Evolutionary conservation across 129 eudicot species (phyloP), one percentile per base, ranked within the genome.

Genomic region (Cynara cardunculus): DNA sequence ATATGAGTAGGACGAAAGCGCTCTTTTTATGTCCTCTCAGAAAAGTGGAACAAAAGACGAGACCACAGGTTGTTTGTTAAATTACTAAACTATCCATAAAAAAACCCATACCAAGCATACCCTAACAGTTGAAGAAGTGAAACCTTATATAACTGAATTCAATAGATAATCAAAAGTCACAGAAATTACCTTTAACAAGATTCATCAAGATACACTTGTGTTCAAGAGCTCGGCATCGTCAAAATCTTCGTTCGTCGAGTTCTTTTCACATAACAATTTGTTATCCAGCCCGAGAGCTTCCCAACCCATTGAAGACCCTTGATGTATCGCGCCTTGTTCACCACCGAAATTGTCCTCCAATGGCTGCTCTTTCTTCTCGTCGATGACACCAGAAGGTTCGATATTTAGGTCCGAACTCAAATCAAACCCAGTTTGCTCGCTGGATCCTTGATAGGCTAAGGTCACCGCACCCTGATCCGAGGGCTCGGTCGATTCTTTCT

Each of bases 401-500:
- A 80, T 86, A 82, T 89, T 91, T 12, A 84, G 85, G 74, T 85
- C 94, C 26, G 93, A 85, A 49, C 88, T 87, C 85, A 88, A 81
- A 80, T 90, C 97, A 65, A 91, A 74, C 71, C 91, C 91, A 71
- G 69, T 39, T 73, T 81, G 93, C 34, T 88, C 98, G 34, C 64
- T 81, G 26, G 64, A 68, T 26, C 83, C 97, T 61, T 77, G 71
- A 83, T 56, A 82, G 73, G 93, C 92, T 75, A 89, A 85, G 25
- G 89, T 86, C 28, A 85, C 92, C 1, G 72, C 80, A 13, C 90
- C 97, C 56, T 81, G 88, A 7, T 94, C 99, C 70, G 84, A 78
- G 4, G 89, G 86, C 65, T 92, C 99, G 53, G 83, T 34, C 53
- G 87, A 79, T 68, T 93, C 99, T 80, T 96, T 96, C 92, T 88